A percentile compares a stretch with the other conserved stretches of the same genome.
Conservation (phyloP, 1,284 basidiomycete species). For the Cystobasidium slooffiae region DNA sequence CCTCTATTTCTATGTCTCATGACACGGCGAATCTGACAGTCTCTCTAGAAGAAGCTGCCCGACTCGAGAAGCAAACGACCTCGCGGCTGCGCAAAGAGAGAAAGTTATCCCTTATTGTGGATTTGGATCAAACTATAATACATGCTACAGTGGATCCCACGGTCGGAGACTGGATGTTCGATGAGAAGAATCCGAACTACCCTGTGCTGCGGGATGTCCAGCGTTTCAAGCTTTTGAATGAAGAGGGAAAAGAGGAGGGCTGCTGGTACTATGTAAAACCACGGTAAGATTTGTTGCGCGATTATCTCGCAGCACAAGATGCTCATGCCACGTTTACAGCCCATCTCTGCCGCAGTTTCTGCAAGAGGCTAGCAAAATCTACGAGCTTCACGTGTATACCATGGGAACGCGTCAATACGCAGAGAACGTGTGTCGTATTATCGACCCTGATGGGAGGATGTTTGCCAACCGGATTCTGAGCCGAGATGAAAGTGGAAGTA, state of each 20-base stretch:
- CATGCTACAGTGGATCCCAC: slow-evolving; percentile 99
- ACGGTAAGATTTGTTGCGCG: slow-evolving; percentile 64
- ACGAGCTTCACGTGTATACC: slow-evolving; percentile 99
- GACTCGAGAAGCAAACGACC: slow-evolving; percentile 40
- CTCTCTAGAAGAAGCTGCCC: slow-evolving; percentile 51
- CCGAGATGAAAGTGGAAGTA: slow-evolving; percentile 92
- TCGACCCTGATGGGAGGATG: slow-evolving; percentile 83
- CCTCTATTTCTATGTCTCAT: slow-evolving; percentile 83
- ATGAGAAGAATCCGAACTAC: slow-evolving; percentile 82
- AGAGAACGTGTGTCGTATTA: slow-evolving; percentile 87
- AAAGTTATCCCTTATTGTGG: slow-evolving; percentile 92
- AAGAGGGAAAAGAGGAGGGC: slow-evolving; percentile 66
- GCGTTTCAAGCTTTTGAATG: slow-evolving; percentile 73
- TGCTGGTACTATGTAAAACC: slow-evolving; percentile 98
- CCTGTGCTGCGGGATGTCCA: slow-evolving; percentile 81
- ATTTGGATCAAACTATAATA: slow-evolving; percentile 97
- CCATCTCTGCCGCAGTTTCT: slow-evolving; percentile 86
- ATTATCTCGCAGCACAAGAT: background rate
- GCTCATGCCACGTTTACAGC: slow-evolving; percentile 59
- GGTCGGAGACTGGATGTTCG: slow-evolving; percentile 89
- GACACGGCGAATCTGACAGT: slow-evolving; percentile 60
- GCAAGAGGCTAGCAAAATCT: slow-evolving; percentile 70
- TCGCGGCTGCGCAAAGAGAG: slow-evolving; percentile 60
- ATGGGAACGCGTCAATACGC: slow-evolving; percentile 99
- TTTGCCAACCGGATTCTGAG: slow-evolving; percentile 89